Evolutionary conservation across 2,329 filamentous ascomycete species (phyloP), one percentile per base, ranked within the genome.

Genomic region (Penicillium oxalicum): DNA sequence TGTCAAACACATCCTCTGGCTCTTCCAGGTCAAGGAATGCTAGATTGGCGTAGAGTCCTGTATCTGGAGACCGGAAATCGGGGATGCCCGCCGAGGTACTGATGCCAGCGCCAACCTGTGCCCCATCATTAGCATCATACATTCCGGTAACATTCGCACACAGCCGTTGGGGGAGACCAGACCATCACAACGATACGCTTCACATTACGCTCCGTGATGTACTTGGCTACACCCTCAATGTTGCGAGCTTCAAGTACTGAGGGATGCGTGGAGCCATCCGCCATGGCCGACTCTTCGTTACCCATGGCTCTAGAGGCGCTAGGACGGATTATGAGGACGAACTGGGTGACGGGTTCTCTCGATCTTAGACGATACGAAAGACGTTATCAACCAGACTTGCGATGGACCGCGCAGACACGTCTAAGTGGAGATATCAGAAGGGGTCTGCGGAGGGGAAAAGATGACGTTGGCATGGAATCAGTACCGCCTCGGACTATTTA

Each of bases 1-100:
- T 91, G 63, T 95, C 90, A 70, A 98, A 97, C 39, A 97, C 89
- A 32, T 89, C 91, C 71, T 97, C 90, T 24, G 91, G 86, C 61
- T 91, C 85, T 0, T 91, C 91, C 0, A 98, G 79, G 51, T 95
- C 83, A 29, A 97, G 79, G 45, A 87, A 81, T 24, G 87, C 86
- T 28, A 98, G 83, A 63, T 97, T 97, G 61, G 88, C 85, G 69
- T 98, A 98, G 9, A 98, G 80, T 3, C 93, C 93, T 0, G 91
- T 97, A 49, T 89, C 86, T 53, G 91, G 91, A 2, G 90, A 95
- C 55, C 93, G 81, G 68, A 97, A 98, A 71, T 98, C 93, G 53
- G 93, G 93, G 54, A 98, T 91, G 71, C 74, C 65, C 27, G 65
- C 65, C 13, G 65, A 64, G 33, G 65, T 68, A 45, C 67, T 74